Evolutionary conservation across 345 rosid species (phyloP).

Genomic region (Adansonia digitata): DNA sequence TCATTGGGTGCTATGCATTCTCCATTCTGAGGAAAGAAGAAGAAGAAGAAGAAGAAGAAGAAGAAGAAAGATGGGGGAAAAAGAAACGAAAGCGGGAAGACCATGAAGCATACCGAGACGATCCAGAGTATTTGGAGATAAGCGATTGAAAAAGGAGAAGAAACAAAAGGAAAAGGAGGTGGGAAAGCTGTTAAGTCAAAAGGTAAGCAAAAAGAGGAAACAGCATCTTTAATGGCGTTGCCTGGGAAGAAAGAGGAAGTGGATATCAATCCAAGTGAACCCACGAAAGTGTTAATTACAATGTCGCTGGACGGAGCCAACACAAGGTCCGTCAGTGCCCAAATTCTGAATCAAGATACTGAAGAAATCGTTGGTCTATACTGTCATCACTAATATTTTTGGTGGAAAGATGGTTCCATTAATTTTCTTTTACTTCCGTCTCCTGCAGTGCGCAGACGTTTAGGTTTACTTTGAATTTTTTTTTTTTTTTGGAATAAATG

Average conservation of each 20-base stretch:
- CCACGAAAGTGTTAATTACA: conserved; percentile 19
- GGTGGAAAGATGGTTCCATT: background rate
- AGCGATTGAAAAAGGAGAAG: conserved; percentile 83
- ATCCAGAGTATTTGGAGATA: conserved; percentile 69
- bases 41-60: conserved; percentile 52
- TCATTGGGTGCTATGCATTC: conserved; percentile 22
- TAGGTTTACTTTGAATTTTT: too few relatives aligned
- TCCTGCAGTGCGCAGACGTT: too few relatives aligned
- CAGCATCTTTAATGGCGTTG: conserved; percentile 23
- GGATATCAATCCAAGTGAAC: conserved; percentile 28
- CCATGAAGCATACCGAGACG: conserved; percentile 23
- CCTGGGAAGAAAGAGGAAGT: conserved; percentile 23
- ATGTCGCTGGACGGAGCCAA: conserved; percentile 43
- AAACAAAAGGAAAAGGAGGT: conserved; percentile 66
- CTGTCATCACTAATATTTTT: background rate
- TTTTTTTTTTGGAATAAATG: too few relatives aligned
- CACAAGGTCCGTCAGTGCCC: conserved; percentile 45
- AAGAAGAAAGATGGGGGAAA: conserved; percentile 48
- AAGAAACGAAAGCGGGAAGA: conserved; percentile 65
- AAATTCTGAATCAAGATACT: conserved; percentile 57
- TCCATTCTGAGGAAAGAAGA: conserved; percentile 20
- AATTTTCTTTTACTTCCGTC: too few relatives aligned
- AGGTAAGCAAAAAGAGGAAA: conserved; percentile 25
- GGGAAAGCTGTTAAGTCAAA: conserved; percentile 44
- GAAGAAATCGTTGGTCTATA: conserved; percentile 21